Evolutionary conservation across 2,329 filamentous ascomycete genomes (phyloP).

Genomic region (Hypomyces rosellus): DNA sequence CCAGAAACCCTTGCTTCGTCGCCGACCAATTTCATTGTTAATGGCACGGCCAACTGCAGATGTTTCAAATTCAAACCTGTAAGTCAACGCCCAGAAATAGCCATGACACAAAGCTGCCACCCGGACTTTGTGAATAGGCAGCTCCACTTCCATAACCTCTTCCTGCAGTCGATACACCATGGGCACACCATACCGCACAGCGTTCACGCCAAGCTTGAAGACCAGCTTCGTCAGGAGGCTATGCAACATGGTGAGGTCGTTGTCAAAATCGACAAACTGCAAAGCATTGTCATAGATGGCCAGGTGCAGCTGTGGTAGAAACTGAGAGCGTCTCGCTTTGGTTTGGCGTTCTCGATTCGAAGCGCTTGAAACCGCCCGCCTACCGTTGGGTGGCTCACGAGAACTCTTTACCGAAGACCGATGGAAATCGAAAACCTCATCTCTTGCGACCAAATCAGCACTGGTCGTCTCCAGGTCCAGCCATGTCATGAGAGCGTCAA

Average conservation of each 20-base stretch:
- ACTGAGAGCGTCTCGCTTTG: conserved; percentile 54
- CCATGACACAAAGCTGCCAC: conserved; percentile 81
- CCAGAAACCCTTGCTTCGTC: conserved; percentile 73
- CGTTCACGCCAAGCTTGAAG: conserved; percentile 74
- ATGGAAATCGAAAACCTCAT: conserved; percentile 45
- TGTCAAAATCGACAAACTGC: conserved; percentile 64
- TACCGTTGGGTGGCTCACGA: conserved; percentile 40
- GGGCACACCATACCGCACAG: conserved; percentile 68
- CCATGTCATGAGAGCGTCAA: conserved; percentile 79
- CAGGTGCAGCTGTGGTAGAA: conserved; percentile 76
- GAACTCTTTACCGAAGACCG: conserved; percentile 36
- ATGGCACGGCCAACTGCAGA: conserved; percentile 65
- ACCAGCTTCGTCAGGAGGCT: conserved; percentile 70
- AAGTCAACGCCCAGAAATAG: conserved; percentile 75
- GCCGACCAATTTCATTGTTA: conserved; percentile 66
- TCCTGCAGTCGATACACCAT: conserved; percentile 89
- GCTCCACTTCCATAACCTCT: conserved; percentile 63
- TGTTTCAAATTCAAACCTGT: conserved; percentile 70
- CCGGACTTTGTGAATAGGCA: conserved; percentile 65
- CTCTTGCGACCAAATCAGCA: conserved; percentile 56
- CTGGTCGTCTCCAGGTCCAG: conserved; percentile 70
- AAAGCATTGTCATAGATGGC: conserved; percentile 84
- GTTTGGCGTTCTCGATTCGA: conserved; percentile 54
- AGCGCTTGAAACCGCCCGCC: conserved; percentile 63
- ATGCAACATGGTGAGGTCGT: conserved; percentile 71